Evolutionary conservation across 257 asterid species (phyloP).

Genomic region (Solanum virginianum): DNA sequence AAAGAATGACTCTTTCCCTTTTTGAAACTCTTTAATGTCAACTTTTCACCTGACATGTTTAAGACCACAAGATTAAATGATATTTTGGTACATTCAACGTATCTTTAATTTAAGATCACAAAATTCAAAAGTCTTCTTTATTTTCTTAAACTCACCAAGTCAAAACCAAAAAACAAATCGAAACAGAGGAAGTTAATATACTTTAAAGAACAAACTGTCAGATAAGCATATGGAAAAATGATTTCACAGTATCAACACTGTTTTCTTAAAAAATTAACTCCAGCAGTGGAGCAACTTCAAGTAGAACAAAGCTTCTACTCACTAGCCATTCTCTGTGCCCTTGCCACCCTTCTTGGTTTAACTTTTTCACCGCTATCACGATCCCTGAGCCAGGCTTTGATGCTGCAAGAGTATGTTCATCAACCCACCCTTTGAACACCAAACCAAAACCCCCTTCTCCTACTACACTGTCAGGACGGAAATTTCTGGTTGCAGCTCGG

Average conservation of each 20-base stretch:
- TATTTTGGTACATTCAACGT: background rate
- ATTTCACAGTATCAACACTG: background rate
- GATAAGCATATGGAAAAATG: background rate
- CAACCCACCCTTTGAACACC: constrained; percentile 11
- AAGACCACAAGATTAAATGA: background rate
- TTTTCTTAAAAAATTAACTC: too few relatives aligned
- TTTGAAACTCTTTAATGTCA: background rate
- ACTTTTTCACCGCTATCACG: constrained; percentile 6
- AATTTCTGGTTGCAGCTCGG: constrained; percentile 70
- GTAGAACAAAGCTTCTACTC: background rate
- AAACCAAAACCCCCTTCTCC: constrained; percentile 17
- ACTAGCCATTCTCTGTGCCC: constrained; percentile 18
- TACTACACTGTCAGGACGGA: constrained; percentile 80
- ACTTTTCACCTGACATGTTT: background rate
- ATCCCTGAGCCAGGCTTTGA: constrained; percentile 8
- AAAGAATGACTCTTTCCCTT: background rate
- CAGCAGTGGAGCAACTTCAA: background rate
- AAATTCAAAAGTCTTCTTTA: background rate
- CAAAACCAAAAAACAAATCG: background rate
- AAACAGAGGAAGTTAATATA: background rate
- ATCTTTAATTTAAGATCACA: background rate
- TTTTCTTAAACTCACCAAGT: rapidly evolving
- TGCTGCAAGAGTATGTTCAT: constrained; percentile 5
- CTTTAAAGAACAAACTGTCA: background rate
- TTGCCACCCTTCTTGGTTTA: constrained; percentile 11